Evolutionary conservation across 257 asterid genomes (phyloP).

Genomic region (Salvia splendens): DNA sequence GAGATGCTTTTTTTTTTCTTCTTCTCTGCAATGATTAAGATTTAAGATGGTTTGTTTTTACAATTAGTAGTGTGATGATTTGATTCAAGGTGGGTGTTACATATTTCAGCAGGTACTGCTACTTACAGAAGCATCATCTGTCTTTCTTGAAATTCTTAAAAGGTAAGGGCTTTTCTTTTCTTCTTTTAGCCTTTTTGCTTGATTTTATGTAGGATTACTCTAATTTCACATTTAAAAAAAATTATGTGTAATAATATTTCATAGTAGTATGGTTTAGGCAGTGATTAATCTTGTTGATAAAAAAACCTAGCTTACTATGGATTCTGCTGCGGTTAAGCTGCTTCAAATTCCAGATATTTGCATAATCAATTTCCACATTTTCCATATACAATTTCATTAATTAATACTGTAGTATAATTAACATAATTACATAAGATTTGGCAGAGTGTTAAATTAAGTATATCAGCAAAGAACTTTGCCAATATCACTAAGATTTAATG

Average conservation of each 20-base stretch:
- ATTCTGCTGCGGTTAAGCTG: not conserved
- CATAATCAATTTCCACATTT: not conserved
- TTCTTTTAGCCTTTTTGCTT: not conserved
- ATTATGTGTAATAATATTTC: not conserved
- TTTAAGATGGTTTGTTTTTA: not conserved
- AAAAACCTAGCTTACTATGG: too few relatives aligned
- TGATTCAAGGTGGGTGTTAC: too few relatives aligned
- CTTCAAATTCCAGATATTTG: not conserved
- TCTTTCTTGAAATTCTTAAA: slow-evolving; percentile 14
- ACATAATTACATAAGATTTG: too few relatives aligned
- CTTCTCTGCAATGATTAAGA: not conserved
- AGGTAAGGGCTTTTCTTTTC: not conserved
- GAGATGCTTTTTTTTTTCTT: not conserved
- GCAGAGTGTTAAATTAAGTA: too few relatives aligned
- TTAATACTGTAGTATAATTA: too few relatives aligned
- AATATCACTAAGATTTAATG: too few relatives aligned
- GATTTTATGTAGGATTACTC: not conserved
- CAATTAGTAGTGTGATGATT: too few relatives aligned
- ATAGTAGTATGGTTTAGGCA: not conserved
- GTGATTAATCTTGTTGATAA: too few relatives aligned
- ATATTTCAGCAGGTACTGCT: not conserved
- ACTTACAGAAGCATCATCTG: not conserved
- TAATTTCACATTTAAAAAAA: not conserved
- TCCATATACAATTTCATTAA: not conserved
- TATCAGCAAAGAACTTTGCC: too few relatives aligned